phyloP scores from a whole-genome alignment of 202 grass and related monocot species.

The Musa balbisiana region DNA sequence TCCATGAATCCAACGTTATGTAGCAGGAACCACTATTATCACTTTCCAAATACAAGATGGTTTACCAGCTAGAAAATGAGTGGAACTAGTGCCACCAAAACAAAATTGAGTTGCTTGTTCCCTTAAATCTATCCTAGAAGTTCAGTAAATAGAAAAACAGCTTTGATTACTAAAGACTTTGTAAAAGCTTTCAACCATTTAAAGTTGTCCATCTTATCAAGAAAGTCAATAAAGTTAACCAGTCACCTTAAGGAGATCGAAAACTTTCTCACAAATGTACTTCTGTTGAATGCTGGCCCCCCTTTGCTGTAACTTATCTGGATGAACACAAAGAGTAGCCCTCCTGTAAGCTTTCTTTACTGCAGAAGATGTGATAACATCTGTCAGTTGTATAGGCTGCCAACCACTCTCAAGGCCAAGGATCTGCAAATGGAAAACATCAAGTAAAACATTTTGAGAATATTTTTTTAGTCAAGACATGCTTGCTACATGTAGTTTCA shows the following conservation, averaged over 20 bases:
- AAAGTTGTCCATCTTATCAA: neutral
- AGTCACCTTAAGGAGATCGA: slow-evolving; percentile 94
- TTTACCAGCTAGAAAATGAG: no score
- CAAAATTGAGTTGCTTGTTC: neutral
- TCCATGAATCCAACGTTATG: no score
- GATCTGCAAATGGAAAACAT: slow-evolving; percentile 49
- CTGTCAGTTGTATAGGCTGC: slow-evolving; percentile 83
- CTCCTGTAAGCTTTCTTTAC: slow-evolving; percentile 96
- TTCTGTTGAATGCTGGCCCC: slow-evolving; percentile 90
- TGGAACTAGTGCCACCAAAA: no score
- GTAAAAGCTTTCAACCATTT: no score
- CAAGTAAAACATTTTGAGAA: neutral
- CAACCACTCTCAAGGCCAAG: slow-evolving; percentile 82
- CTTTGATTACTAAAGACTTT: neutral
- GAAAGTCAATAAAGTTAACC: neutral
- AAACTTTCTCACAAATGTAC: slow-evolving; percentile 98
- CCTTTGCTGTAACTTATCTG: slow-evolving; percentile 92
- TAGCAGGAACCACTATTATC: no score
- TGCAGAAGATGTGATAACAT: slow-evolving; percentile 78
- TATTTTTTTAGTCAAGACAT: neutral
- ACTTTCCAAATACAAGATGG: no score
- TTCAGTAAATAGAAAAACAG: neutral
- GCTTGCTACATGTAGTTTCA: neutral
- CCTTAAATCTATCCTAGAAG: slow-evolving; percentile 18
- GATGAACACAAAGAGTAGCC: slow-evolving; percentile 96